Base-by-base conservation (phyloP, 352 stramenopile genomes). In the Globisporangium nagaii region DNA sequence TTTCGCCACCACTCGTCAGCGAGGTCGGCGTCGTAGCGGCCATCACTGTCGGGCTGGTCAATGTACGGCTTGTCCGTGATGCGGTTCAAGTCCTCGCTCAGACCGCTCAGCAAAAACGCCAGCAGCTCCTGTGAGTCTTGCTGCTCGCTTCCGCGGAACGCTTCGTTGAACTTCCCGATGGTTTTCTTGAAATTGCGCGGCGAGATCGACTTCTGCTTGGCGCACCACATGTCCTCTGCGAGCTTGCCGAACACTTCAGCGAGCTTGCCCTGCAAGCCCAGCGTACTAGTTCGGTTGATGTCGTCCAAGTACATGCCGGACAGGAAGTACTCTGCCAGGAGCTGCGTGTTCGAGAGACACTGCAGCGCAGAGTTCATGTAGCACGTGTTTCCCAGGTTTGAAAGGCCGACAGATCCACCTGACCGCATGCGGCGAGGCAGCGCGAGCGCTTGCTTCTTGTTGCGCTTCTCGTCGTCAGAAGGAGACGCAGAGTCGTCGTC, bases 1-100 rank as follows among this genome's bases (percentile, higher is more conserved):
- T 98, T 98, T 15, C 86, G 73, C 98, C 98, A 99, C 96, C 97
- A 99, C 66, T 99, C 98, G 55, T 99, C 91, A 10, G 97, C 98
- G 25, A 99, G 69, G 68, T 98, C 97, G 9, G 83, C 83, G 67
- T 99, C 98, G 34, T 96, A 96, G 19, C 96, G 86, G n/a, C 96
- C 96, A 66, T 99, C 96, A 34, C 88, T 98, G 63, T 98, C 95
- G 10, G 96, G 82, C 40, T 99, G 97, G 66, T 99, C 94, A 9
- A 99, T 94, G 62, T 99, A 99, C 11, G 95, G 95, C 61, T 98
- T 97, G 48, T 96, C 79, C 17, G 90, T 86, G 44, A 99, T 97
- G 32, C 96, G 83, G 68, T 99, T 99, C 7, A 99, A 70, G 62
- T 99, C 98, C 70, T 99, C 97, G 53, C 96, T 97, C 19, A 99